Base-by-base conservation (phyloP, 208 protist genomes). In the Wallacemonas sp. region DNA sequence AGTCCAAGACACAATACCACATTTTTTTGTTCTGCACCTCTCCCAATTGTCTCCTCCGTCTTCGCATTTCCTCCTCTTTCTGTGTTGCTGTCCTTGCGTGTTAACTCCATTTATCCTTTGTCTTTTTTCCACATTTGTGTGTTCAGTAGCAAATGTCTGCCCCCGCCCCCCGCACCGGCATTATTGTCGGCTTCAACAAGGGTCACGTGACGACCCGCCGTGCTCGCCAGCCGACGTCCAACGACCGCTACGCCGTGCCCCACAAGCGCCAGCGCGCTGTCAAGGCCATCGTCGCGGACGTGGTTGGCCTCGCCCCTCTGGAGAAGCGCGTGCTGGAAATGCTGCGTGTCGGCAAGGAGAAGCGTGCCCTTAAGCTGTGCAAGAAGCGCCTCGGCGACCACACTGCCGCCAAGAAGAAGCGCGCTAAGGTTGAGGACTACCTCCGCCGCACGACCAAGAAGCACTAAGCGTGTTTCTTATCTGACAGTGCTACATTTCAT, bases 261-360 rank as follows among this genome's bases (percentile, higher is more conserved):
- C 87, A 96, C 88, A 96, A 96, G 86, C 83, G 75, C 65, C 87
- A 93, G 70, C 88, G 87, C 61, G 91, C 88, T 49, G 89, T 96
- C 44, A 96, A 96, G 87, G 84, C 84, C 22, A 90, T 96, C 77
- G 93, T 96, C 49, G 80, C 77, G 30, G 91, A 98, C 45, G 74
- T 97, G 22, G 90, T 94, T 24, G 95, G 95, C 66, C 79, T 89
- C n/a, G 85, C 89, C n/a, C 95, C 95, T 15, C 82, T 97, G 60
- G 95, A 98, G 73, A 90, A 81, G 78, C 93, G 95, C 49, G 86
- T 96, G 45, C 87, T 91, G 79, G 95, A 98, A 88, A 75, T 98
- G 64, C 84, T 98, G 62, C 96, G 94, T 62, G 91, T 98, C 19
- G 92, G 93, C 27, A 96, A 95, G 86, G 95, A 98, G 74, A 98